A percentile compares a stretch with the other conserved stretches of the same genome.
Evolutionary conservation across 2,329 filamentous ascomycete species (phyloP).

Genomic region (Trichoderma atroviride): DNA sequence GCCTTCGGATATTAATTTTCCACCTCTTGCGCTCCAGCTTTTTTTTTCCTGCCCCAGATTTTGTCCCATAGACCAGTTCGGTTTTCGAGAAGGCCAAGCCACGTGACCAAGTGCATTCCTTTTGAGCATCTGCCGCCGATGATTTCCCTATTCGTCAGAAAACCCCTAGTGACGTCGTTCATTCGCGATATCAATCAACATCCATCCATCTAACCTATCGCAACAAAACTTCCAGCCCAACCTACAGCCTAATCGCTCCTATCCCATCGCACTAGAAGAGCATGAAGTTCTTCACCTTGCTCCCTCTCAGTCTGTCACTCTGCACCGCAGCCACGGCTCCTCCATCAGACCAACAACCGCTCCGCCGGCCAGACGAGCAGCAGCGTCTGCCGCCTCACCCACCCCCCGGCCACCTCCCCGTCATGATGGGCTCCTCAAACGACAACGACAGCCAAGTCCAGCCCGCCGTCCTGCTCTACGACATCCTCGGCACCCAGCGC

Average conservation of each 20-base stretch:
- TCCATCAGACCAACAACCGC: conserved; percentile 16
- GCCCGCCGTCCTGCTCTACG: conserved; percentile 70
- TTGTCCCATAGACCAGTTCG: not conserved
- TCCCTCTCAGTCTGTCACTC: conserved; percentile 6
- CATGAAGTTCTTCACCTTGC: conserved; percentile 23
- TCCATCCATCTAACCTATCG: not conserved
- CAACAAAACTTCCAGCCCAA: not conserved
- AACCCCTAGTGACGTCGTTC: conserved; percentile 9
- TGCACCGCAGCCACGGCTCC: conserved; percentile 15
- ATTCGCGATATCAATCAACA: not conserved
- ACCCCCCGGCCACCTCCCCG: conserved; percentile 33
- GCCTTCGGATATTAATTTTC: conserved; percentile 21
- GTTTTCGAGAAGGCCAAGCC: not conserved
- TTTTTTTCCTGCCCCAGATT: not conserved
- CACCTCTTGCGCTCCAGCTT: conserved; percentile 16
- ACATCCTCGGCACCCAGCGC: conserved; percentile 79
- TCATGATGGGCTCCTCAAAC: conserved; percentile 32
- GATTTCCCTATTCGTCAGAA: not conserved
- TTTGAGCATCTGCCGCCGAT: not conserved
- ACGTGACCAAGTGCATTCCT: not conserved
- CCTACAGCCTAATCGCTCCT: not conserved
- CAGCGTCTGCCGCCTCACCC: conserved; percentile 17
- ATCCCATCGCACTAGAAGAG: not conserved
- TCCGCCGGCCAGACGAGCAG: conserved; percentile 8
- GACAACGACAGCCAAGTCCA: conserved; percentile 35